A percentile compares a stretch with the other conserved stretches of the same genome.
Conservation (phyloP, 768 basidiomycete genomes). For the Royoungia palumana region DNA sequence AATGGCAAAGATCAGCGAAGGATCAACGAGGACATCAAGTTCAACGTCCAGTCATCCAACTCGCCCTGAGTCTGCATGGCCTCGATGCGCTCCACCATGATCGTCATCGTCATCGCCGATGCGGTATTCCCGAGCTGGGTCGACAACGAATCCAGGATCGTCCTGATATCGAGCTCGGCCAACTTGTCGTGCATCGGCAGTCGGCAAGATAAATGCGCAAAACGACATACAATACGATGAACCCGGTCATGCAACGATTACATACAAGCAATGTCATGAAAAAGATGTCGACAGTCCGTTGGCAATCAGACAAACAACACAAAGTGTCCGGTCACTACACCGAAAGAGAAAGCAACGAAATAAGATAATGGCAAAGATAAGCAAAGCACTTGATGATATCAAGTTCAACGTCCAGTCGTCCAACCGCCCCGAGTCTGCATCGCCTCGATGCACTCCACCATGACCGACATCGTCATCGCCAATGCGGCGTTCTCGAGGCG, state of each 20-base stretch:
- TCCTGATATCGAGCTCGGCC: slow-evolving; percentile 67
- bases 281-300: too few species aligned
- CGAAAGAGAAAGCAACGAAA: too few species aligned
- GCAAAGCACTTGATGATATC: slow-evolving; percentile 36
- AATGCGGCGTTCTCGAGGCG: slow-evolving; percentile 73
- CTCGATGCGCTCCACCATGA: slow-evolving; percentile 22
- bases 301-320: too few species aligned
- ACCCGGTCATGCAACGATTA: too few species aligned
- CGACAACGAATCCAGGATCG: slow-evolving; percentile 73
- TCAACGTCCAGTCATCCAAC: slow-evolving; percentile 49
- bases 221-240: too few species aligned
- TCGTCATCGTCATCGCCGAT: slow-evolving; percentile 25
- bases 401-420: slow-evolving; percentile 49
- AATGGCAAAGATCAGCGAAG: too few species aligned
- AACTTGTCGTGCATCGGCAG: slow-evolving; percentile 69
- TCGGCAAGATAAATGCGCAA: too few species aligned
- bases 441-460: slow-evolving; percentile 25
- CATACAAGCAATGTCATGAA: too few species aligned
- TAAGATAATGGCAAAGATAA: too few species aligned
- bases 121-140: slow-evolving; percentile 75
- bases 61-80: too few species aligned
- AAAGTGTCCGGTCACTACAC: too few species aligned
- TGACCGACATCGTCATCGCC: slow-evolving; percentile 19
- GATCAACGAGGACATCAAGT: slow-evolving; percentile 39
- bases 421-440: too few species aligned